Conservation (phyloP, 768 basidiomycete genomes). For the Kondoa subrosea region DNA sequence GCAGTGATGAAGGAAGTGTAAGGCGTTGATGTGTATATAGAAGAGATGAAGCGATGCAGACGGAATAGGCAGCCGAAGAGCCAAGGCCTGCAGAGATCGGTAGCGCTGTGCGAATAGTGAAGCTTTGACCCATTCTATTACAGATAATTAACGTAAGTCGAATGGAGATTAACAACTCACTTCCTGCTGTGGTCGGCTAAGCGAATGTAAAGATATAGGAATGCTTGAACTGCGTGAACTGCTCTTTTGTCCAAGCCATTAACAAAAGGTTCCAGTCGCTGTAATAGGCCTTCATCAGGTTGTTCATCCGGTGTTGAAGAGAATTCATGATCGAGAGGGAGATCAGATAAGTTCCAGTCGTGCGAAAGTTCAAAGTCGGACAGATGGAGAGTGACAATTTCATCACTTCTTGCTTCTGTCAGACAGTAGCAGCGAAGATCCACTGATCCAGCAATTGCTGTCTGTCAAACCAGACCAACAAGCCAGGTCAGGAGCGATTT, state of each 20-base stretch:
- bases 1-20: slow-evolving; percentile 37
- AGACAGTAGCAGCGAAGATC: slow-evolving; percentile 89
- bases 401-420: slow-evolving; percentile 54
- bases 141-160: slow-evolving; percentile 26
- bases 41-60: slow-evolving; percentile 62
- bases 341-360: slow-evolving; percentile 58
- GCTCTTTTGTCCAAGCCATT: slow-evolving; percentile 3
- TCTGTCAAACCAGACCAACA: slow-evolving; percentile 38
- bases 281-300: not conserved
- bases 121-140: slow-evolving; percentile 55
- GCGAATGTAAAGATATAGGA: slow-evolving; percentile 84
- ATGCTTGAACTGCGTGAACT: slow-evolving; percentile 45
- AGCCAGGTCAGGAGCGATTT: not conserved
- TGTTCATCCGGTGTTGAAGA: not conserved
- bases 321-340: slow-evolving; percentile 51
- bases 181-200: slow-evolving; percentile 32
- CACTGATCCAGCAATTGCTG: slow-evolving; percentile 85
- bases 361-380: slow-evolving; percentile 60
- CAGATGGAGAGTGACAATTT: slow-evolving; percentile 56
- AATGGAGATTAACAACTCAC: slow-evolving; percentile 23
- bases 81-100: slow-evolving; percentile 92
- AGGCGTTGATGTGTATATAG: slow-evolving; percentile 61
- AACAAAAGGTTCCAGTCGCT: not conserved
- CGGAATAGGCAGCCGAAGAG: slow-evolving; percentile 88
- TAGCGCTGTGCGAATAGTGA: slow-evolving; percentile 67